Conservation (phyloP, 257 asterid species). For the Penstemon davidsonii region DNA sequence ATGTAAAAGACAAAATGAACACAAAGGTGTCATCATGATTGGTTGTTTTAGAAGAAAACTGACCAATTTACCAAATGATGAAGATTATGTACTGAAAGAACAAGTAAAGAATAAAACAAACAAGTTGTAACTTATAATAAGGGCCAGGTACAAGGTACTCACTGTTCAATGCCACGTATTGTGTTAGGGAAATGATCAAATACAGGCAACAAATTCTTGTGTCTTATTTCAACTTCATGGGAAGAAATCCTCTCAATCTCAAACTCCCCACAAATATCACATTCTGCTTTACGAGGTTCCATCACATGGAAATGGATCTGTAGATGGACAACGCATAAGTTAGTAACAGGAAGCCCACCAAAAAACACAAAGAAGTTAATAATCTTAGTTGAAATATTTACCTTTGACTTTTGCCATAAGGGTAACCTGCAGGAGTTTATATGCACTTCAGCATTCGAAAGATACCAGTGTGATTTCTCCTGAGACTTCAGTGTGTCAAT, state of each 20-base stretch:
- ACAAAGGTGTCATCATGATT: background rate
- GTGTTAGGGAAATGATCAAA: constrained; percentile 32
- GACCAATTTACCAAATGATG: too few species aligned
- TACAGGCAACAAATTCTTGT: constrained; percentile 37
- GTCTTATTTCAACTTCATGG: constrained; percentile 38
- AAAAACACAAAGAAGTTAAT: background rate
- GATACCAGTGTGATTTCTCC: constrained; percentile 33
- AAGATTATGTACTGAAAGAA: too few species aligned
- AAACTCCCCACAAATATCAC: constrained; percentile 31
- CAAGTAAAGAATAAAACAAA: background rate
- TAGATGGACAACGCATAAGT: constrained; percentile 25
- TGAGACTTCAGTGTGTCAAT: constrained; percentile 14
- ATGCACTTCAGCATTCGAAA: constrained; percentile 46
- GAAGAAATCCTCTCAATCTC: constrained; percentile 37
- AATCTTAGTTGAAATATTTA: constrained; percentile 7
- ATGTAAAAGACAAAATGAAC: background rate
- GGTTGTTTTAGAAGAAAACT: background rate
- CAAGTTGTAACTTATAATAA: background rate
- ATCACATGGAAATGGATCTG: constrained; percentile 26
- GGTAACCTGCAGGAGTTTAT: constrained; percentile 30
- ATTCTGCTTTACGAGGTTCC: constrained; percentile 23
- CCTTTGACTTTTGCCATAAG: constrained; percentile 45
- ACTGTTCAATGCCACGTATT: constrained; percentile 30
- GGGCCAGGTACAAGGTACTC: background rate
- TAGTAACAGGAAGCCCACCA: background rate